Conservation (phyloP, 192 early-diverging fungal genomes). For the Rhizophagus sp. region DNA sequence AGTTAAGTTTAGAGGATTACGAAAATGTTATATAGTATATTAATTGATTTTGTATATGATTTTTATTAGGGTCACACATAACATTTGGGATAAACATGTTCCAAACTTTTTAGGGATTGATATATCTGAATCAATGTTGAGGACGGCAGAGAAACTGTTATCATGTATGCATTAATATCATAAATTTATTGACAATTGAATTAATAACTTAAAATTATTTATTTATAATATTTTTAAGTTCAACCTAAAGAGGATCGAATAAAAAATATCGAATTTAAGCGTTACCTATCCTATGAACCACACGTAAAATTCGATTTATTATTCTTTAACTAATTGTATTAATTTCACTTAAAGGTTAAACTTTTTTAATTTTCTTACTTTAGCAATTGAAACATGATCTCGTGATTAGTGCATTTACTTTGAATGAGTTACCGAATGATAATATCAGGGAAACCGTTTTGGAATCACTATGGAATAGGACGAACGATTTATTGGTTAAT, state of each 20-base stretch:
- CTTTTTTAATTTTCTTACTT: not conserved
- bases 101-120: conserved; percentile 67
- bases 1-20: not conserved
- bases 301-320: not conserved
- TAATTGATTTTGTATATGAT: not conserved
- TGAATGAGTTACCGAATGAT: conserved; percentile 73
- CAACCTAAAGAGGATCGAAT: conserved; percentile 5
- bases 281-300: not conserved
- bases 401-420: conserved; percentile 72
- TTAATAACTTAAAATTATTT: not conserved
- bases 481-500: conserved; percentile 67
- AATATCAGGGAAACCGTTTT: conserved; percentile 63
- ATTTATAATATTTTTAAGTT: not conserved
- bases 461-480: conserved; percentile 78
- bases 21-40: not conserved
- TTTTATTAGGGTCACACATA: conserved; percentile 57
- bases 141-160: conserved; percentile 59
- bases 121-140: conserved; percentile 75
- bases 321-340: not conserved
- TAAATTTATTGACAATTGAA: not conserved
- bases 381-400: conserved; percentile 55
- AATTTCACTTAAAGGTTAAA: not conserved
- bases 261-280: conserved; percentile 20
- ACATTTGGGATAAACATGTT: conserved; percentile 51
- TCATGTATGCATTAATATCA: conserved; percentile 27